Conservation (phyloP, 768 basidiomycete genomes). For the Boletus fagicola region DNA sequence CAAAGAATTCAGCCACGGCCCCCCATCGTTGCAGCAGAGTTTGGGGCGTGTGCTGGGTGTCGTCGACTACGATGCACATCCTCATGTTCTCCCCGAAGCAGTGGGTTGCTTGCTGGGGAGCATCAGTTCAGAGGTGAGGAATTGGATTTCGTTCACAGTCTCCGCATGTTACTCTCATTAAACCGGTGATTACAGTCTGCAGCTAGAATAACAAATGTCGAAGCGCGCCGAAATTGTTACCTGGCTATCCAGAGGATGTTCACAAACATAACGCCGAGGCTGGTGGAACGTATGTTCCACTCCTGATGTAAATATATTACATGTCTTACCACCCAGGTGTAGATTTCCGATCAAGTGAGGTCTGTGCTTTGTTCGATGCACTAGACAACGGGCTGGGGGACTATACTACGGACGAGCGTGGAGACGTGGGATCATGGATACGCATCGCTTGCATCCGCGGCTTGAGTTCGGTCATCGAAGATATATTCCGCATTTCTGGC, state of each 20-base stretch:
- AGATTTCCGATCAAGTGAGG: conserved; percentile 50
- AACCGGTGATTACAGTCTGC: conserved; percentile 30
- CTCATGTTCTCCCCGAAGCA: conserved; percentile 52
- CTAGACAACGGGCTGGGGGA: conserved; percentile 77
- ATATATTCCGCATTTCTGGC: conserved; percentile 46
- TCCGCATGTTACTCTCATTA: conserved; percentile 21
- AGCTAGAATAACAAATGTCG: conserved; percentile 45
- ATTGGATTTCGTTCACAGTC: conserved; percentile 17
- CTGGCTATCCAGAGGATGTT: conserved; percentile 48
- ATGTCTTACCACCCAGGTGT: conserved; percentile 11
- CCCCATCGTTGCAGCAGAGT: conserved; percentile 64
- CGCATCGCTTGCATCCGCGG: conserved; percentile 75
- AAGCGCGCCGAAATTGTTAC: conserved; percentile 58
- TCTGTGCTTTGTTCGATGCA: conserved; percentile 51
- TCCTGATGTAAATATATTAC: conserved; percentile 8
- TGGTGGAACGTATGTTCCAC: conserved; percentile 44
- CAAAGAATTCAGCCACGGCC: conserved; percentile 52
- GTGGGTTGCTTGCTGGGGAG: conserved; percentile 58
- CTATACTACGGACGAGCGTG: conserved; percentile 91
- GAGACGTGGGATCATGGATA: conserved; percentile 96
- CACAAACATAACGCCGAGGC: conserved; percentile 40
- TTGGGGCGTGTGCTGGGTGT: conserved; percentile 67
- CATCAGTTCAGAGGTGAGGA: conserved; percentile 53
- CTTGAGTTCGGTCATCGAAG: conserved; percentile 51
- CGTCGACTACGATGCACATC: conserved; percentile 59